Base-by-base conservation (phyloP, 164 flowering plant species). In the Hamamelis virginiana region DNA sequence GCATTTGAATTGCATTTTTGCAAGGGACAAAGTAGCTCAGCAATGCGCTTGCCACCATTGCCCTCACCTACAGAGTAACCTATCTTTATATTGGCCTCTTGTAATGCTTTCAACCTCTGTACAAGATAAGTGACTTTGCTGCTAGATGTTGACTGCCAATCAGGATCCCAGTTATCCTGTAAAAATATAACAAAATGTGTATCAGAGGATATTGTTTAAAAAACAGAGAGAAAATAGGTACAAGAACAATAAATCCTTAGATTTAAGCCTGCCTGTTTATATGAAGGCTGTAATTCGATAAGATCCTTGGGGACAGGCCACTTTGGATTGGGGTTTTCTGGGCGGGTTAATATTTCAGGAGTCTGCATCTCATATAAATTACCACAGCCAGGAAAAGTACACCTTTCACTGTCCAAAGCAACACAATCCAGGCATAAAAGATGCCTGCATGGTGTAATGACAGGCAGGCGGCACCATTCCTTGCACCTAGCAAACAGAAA, bases 281-380 rank as follows among this genome's bases (percentile, higher is more conserved):
- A 95, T 48, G 99, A 92, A 66, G 98, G 98, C 69, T 95, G 99
- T 55, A 95, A 85, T 85, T 95, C 99, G 71, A 95, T 95, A 62
- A 95, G 93, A 84, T 95, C 98, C 75, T 92, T 84, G 15, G 99
- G 99, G n/a, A 95, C 98, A 75, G 97, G 96, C 98, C 98, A 92
- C 78, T 95, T 89, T 33, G 99, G 99, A 58, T 89, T 87, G 16
- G 97, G 99, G 74, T 95, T 95, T 85, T 92, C 99, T 28, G 95
- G 91, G 64, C 99, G 92, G 14, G 97, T 76, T 75, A 89, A 67
- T 50, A 68, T 82, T 74, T 95, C 97, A 72, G 99, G 99, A 81
- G 81, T 80, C 75, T 92, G 92, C 99, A 95, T 95, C 80, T 90
- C 94, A 81, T 92, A 95, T 16, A 74, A 64, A 65, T 84, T 60